These are phyloP conservation scores for Ensete glaucum DNA, from an alignment of 176 grass and related monocot species.

Conservation along the genomic window DNA sequence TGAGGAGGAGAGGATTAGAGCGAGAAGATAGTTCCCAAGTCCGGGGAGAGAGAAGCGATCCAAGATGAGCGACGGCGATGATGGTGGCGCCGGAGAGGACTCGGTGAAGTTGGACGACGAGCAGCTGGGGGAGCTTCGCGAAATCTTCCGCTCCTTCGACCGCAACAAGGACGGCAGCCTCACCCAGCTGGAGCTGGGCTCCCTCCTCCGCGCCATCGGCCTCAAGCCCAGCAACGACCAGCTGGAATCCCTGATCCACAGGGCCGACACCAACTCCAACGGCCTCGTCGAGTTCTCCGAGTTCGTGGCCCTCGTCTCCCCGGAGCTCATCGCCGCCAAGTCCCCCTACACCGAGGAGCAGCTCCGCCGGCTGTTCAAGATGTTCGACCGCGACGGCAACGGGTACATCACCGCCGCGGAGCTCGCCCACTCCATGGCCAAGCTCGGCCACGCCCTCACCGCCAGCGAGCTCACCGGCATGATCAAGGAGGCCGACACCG, in stretches of 20 bases:
- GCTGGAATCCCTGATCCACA: conserved; percentile 61
- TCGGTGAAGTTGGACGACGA: conserved; percentile 37
- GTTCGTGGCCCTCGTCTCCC: conserved; percentile 68
- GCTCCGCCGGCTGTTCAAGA: conserved; percentile 48
- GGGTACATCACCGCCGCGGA: conserved; percentile 96
- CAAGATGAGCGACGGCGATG: conserved; percentile 20
- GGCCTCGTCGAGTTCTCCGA: conserved; percentile 95
- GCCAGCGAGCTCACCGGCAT: conserved; percentile 86
- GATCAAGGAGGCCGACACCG: conserved; percentile 93
- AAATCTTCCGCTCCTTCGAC: conserved; percentile 91
- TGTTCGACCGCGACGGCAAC: conserved; percentile 88
- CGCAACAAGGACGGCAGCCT: conserved; percentile 81
- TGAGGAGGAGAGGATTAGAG: no score
- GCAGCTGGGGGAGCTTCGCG: conserved; percentile 58
- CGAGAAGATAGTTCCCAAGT: no score
- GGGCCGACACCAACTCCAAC: conserved; percentile 69
- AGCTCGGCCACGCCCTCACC: conserved; percentile 68
- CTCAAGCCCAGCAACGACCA: conserved; percentile 60
- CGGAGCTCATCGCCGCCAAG: conserved; percentile 50
- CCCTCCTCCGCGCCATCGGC: conserved; percentile 68
- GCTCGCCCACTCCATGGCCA: conserved; percentile 93
- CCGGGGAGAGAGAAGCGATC: background rate
- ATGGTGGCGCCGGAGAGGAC: conserved; percentile 5
- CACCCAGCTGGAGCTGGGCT: conserved; percentile 87
- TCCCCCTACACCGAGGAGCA: conserved; percentile 82